Evolutionary conservation across 371 early-diverging fungal genomes (phyloP).

Genomic region (Rhizopus delemar): DNA sequence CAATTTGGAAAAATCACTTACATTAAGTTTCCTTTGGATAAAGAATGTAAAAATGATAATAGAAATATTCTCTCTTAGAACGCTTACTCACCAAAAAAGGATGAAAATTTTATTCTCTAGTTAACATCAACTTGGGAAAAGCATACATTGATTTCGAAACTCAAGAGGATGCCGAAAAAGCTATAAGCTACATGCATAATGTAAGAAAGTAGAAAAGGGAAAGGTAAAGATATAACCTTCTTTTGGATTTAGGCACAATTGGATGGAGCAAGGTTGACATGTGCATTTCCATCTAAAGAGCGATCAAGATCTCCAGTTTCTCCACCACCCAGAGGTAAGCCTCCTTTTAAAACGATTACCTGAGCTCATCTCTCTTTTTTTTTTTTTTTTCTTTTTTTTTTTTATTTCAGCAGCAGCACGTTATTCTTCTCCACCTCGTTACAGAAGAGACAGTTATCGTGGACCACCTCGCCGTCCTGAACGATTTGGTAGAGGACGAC

Average conservation of each 20-base stretch:
- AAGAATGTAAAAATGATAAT: conserved; percentile 31
- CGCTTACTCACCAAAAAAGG: not conserved
- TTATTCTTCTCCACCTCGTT: conserved; percentile 32
- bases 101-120: conserved; percentile 20
- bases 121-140: conserved; percentile 54
- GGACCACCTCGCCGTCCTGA: conserved; percentile 17
- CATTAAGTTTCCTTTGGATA: conserved; percentile 48
- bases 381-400: not conserved
- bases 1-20: conserved; percentile 40
- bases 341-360: no score
- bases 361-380: no score
- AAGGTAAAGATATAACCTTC: not conserved
- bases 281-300: conserved; percentile 33
- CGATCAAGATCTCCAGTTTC: conserved; percentile 31
- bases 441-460: conserved; percentile 24
- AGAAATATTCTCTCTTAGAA: no score
- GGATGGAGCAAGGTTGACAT: conserved; percentile 49
- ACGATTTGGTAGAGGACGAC: conserved; percentile 22
- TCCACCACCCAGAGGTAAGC: conserved; percentile 33
- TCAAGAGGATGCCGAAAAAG: conserved; percentile 54
- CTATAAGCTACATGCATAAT: conserved; percentile 59
- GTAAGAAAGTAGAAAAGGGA: conserved; percentile 24
- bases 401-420: conserved; percentile 14
- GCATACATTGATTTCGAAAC: conserved; percentile 61
- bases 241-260: conserved; percentile 49